phyloP scores from a whole-genome alignment of 805 yeast species.

The Zygotorulaspora florentina region DNA sequence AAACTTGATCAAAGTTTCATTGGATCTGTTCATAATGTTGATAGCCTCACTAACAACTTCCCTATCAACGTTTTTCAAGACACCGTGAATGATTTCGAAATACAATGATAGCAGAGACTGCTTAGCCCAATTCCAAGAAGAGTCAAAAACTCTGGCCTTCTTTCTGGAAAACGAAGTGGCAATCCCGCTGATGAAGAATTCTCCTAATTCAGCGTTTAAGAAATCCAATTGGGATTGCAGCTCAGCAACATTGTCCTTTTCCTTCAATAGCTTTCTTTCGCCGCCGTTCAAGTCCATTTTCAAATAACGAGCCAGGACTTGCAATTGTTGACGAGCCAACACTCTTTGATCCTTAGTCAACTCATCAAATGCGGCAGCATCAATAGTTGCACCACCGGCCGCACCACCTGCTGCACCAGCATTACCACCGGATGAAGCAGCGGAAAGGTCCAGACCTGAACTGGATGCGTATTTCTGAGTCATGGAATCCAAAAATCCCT shows the following conservation, averaged over 20 bases:
- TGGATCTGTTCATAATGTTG: slow-evolving; percentile 95
- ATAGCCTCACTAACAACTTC: slow-evolving; percentile 96
- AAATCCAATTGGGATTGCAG: slow-evolving; percentile 88
- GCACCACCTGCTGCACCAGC: slow-evolving; percentile 51
- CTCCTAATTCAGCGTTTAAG: slow-evolving; percentile 73
- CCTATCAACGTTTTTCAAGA: slow-evolving; percentile 83
- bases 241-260: slow-evolving; percentile 74
- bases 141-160: slow-evolving; percentile 94
- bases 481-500: slow-evolving; percentile 74
- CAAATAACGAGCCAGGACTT: slow-evolving; percentile 90
- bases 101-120: slow-evolving; percentile 93
- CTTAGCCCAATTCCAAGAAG: slow-evolving; percentile 99
- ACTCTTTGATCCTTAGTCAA: slow-evolving; percentile 46
- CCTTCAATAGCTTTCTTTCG: slow-evolving; percentile 71
- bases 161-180: slow-evolving; percentile 83
- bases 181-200: slow-evolving; percentile 87
- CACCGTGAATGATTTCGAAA: slow-evolving; percentile 94
- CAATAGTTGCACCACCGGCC: slow-evolving; percentile 83
- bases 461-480: slow-evolving; percentile 82
- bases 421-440: slow-evolving; percentile 55
- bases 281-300: slow-evolving; percentile 90
- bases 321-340: slow-evolving; percentile 57
- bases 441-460: slow-evolving; percentile 71
- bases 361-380: slow-evolving; percentile 89
- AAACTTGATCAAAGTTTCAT: slow-evolving; percentile 86